These are phyloP conservation scores for Blastobotrys aristatus DNA, from an alignment of 1,139 yeast genomes.

Conservation along the genomic window DNA sequence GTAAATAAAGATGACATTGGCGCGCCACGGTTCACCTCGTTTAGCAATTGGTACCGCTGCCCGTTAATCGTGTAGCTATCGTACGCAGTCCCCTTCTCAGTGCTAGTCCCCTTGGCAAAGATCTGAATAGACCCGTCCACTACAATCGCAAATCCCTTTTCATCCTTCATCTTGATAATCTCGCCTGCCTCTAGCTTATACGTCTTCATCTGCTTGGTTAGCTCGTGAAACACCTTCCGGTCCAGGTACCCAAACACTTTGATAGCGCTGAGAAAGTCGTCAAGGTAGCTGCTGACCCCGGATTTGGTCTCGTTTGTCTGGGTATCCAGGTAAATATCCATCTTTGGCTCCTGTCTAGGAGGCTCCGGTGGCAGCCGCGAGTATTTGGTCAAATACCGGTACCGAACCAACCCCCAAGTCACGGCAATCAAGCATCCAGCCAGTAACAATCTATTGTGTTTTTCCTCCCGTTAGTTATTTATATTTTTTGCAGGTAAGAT, in stretches of 20 bases:
- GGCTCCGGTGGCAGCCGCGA: constrained; percentile 49
- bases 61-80: constrained; percentile 38
- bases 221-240: constrained; percentile 82
- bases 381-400: constrained; percentile 47
- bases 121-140: constrained; percentile 89
- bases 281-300: constrained; percentile 57
- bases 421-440: constrained; percentile 18
- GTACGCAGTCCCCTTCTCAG: not conserved
- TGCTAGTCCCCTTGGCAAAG: constrained; percentile 49
- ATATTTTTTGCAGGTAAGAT: too few species aligned
- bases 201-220: constrained; percentile 88
- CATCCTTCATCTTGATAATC: constrained; percentile 63
- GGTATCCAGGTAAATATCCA: constrained; percentile 41
- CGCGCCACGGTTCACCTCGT: constrained; percentile 77
- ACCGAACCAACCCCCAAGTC: constrained; percentile 43
- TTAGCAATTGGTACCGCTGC: constrained; percentile 66
- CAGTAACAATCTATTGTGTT: constrained; percentile 20
- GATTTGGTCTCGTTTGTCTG: constrained; percentile 38
- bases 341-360: constrained; percentile 40
- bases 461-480: not conserved
- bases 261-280: constrained; percentile 84
- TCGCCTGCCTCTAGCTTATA: constrained; percentile 78
- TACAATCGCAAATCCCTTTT: constrained; percentile 84
- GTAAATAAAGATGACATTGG: constrained; percentile 81
- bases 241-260: constrained; percentile 93